A percentile compares a stretch with the other conserved stretches of the same genome.
phyloP scores from a whole-genome alignment of 1,284 basidiomycete genomes.

The Trametes polyzona region DNA sequence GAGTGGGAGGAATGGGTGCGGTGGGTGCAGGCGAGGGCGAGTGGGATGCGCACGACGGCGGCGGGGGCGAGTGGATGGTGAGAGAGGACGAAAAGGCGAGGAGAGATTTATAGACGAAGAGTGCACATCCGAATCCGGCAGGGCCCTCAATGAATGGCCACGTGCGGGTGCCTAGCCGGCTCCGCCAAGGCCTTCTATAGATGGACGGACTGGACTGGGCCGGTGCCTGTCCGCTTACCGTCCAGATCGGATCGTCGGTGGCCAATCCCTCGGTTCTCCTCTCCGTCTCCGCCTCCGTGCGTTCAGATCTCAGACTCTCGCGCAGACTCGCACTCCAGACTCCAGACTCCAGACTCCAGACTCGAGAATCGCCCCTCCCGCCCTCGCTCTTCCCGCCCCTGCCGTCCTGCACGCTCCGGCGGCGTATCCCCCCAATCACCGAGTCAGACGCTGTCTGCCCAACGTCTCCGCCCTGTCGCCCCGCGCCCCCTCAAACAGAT shows the following conservation, averaged over 20 bases:
- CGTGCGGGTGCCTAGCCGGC: slow-evolving; percentile 11
- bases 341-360: no score
- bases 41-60: background rate
- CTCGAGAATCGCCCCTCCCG: background rate
- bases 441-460: background rate
- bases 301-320: no score
- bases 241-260: background rate
- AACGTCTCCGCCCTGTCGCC: background rate
- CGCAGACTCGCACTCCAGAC: no score
- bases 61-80: background rate
- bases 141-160: slow-evolving; percentile 3
- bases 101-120: slow-evolving; percentile 1
- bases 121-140: background rate
- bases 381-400: background rate
- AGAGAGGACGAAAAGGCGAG: background rate
- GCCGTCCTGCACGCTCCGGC: background rate
- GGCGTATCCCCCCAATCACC: background rate
- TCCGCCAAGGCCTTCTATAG: slow-evolving; percentile 6
- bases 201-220: background rate
- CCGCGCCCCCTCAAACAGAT: background rate
- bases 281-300: background rate
- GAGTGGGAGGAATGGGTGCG: slow-evolving; percentile 30
- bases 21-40: background rate
- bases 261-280: background rate
- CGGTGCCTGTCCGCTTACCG: slow-evolving; percentile 6